These are phyloP conservation scores for Triadica sebifera DNA, from an alignment of 345 rosid species.

Conservation along the genomic window DNA sequence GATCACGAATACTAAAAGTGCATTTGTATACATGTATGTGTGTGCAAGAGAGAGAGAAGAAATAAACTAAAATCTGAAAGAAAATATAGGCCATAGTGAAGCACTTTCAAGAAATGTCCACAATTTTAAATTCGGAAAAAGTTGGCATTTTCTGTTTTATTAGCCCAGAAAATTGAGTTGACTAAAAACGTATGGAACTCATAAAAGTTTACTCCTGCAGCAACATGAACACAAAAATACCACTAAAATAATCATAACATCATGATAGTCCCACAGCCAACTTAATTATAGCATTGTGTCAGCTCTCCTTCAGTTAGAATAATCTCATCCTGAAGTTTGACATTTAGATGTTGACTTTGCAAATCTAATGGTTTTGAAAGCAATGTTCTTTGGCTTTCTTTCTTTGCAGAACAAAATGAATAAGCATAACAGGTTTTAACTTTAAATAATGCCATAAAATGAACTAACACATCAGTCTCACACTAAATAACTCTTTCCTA, in stretches of 20 bases:
- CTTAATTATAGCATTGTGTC: not conserved
- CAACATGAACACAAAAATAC: not conserved
- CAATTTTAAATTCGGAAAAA: not conserved
- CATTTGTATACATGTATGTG: not conserved
- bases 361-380: not conserved
- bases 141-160: not conserved
- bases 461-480: not conserved
- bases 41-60: not conserved
- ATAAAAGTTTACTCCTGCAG: not conserved
- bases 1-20: not conserved
- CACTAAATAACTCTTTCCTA: not conserved
- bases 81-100: not conserved
- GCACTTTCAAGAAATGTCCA: not conserved
- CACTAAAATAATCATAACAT: not conserved
- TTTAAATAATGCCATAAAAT: not conserved
- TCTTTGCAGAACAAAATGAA: not conserved
- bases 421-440: not conserved
- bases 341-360: not conserved
- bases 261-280: not conserved
- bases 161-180: not conserved
- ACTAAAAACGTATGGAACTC: not conserved
- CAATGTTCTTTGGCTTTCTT: not conserved
- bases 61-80: not conserved
- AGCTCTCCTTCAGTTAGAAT: not conserved
- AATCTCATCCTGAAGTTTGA: not conserved